phyloP scores from a whole-genome alignment of 2,329 filamentous ascomycete genomes.

The Clathrospora elynae region DNA sequence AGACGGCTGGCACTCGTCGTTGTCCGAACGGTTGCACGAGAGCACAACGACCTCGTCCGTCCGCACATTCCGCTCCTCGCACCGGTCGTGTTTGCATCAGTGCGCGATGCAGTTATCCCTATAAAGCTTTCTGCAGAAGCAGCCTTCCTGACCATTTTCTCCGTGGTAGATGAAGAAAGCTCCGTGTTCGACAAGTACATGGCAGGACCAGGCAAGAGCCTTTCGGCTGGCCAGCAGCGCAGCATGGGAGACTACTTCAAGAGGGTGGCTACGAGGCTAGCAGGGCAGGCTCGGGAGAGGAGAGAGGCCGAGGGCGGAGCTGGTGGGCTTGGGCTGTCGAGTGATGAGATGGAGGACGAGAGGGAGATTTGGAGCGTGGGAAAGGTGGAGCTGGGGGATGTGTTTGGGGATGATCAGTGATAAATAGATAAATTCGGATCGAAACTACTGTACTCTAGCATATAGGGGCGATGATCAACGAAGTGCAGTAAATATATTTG shows the following conservation, averaged over 20 bases:
- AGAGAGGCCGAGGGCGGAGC: constrained; percentile 89
- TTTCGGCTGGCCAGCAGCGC: constrained; percentile 76
- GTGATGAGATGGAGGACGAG: constrained; percentile 93
- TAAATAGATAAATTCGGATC: no score
- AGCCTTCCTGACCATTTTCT: constrained; percentile 88
- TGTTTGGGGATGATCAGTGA: constrained; percentile 31
- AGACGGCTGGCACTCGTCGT: constrained; percentile 86
- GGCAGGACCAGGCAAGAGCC: constrained; percentile 65
- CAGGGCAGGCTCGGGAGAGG: constrained; percentile 84
- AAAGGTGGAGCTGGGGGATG: constrained; percentile 78
- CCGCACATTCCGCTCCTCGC: constrained; percentile 82
- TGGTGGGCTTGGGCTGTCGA: constrained; percentile 81
- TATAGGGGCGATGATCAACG: background rate
- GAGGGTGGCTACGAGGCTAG: constrained; percentile 81
- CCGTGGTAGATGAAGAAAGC: constrained; percentile 83
- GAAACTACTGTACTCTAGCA: no score
- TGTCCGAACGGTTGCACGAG: constrained; percentile 79
- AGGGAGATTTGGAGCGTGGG: constrained; percentile 95
- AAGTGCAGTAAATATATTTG: no score
- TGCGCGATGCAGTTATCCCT: constrained; percentile 89
- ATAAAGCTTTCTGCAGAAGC: constrained; percentile 95
- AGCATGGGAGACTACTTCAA: constrained; percentile 98
- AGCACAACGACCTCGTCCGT: constrained; percentile 77
- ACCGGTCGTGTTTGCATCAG: constrained; percentile 82
- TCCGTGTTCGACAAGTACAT: constrained; percentile 92